Evolutionary conservation across 139 green algal genomes (phyloP), one percentile per base, ranked within the genome.

Genomic region (Desmodesmus armatus): DNA sequence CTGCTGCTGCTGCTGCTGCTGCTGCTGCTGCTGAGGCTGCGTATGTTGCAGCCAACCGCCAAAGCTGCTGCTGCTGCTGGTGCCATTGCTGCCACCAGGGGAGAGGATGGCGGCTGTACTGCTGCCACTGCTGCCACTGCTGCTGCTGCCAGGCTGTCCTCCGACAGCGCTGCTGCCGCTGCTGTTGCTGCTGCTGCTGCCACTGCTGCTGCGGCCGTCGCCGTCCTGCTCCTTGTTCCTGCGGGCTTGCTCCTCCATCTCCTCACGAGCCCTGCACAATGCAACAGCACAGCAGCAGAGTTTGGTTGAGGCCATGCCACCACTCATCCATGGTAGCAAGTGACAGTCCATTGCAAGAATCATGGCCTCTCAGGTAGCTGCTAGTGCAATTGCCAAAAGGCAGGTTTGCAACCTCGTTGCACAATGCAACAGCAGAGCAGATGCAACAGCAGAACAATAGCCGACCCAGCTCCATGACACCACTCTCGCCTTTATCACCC

Each of bases 211-310:
- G 27, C 80, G 44, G 6, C 41, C 35, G n/a, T 82, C 47, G 4
- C 60, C 80, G 49, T 69, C 80, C 2, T 80, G 49, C 37, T 47
- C 7, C 5, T 6, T 80, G 41, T 37, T 69, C 17, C 43, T 69
- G 9, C 72, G 55, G 17, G 41, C 55, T 44, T 27, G 37, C 55
- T 82, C 27, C 71, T 82, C 72, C 71, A 85, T 88, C 7, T 82
- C 82, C 33, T 82, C 71, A 13, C 73, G 73, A 9, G 73, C 73
- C 47, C 73, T 80, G 73, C 47, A 55, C 7, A 41, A 37, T 21
- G 15, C 67, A 75, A 29, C 63, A 72, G 27, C 63, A 72, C 25
- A 29, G 60, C 60, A 69, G 11, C 11, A 69, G n/a, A n/a, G n/a
- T n/a, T n/a, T n/a, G n/a, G n/a, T n/a, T n/a, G n/a, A n/a, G n/a